phyloP scores from a whole-genome alignment of 2,329 filamentous ascomycete species.

The Phoma sp. region DNA sequence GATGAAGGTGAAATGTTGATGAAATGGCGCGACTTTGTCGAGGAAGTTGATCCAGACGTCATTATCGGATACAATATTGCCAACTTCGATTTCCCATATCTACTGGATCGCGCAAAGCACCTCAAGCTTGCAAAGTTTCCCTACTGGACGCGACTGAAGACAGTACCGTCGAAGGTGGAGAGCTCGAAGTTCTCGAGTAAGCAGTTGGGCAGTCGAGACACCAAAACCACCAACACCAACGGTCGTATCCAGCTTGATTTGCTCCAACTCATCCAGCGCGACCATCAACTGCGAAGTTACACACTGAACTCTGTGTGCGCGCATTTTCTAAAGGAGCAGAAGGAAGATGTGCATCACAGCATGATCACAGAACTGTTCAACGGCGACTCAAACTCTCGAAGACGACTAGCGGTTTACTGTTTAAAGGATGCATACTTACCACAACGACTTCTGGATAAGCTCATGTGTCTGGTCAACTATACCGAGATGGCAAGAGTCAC shows the following conservation, averaged over 20 bases:
- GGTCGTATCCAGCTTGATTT: conserved; percentile 92
- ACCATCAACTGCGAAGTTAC: conserved; percentile 94
- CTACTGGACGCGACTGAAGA: conserved; percentile 83
- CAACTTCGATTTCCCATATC: conserved; percentile 98
- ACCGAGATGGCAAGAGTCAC: conserved; percentile 99
- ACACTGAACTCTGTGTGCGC: conserved; percentile 96
- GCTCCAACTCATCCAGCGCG: conserved; percentile 91
- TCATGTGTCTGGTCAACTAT: conserved; percentile 98
- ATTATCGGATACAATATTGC: conserved; percentile 99
- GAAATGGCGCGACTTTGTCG: conserved; percentile 87
- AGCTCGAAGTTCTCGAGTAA: conserved; percentile 94
- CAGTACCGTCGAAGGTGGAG: conserved; percentile 73
- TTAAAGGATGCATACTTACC: conserved; percentile 97
- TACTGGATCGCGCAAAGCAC: conserved; percentile 85
- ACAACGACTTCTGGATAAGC: conserved; percentile 92
- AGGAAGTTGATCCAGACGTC: conserved; percentile 92
- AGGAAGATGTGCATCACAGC: conserved; percentile 97
- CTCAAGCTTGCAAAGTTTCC: conserved; percentile 83
- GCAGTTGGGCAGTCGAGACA: conserved; percentile 96
- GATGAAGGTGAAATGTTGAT: conserved; percentile 89
- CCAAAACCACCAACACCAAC: conserved; percentile 92
- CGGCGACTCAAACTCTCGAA: conserved; percentile 88
- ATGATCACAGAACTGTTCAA: conserved; percentile 99
- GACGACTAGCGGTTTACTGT: conserved; percentile 93
- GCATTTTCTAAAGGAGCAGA: conserved; percentile 95